Evolutionary conservation across 352 stramenopile species (phyloP), one percentile per base, ranked within the genome.

Genomic region (Globisporangium canariense): DNA sequence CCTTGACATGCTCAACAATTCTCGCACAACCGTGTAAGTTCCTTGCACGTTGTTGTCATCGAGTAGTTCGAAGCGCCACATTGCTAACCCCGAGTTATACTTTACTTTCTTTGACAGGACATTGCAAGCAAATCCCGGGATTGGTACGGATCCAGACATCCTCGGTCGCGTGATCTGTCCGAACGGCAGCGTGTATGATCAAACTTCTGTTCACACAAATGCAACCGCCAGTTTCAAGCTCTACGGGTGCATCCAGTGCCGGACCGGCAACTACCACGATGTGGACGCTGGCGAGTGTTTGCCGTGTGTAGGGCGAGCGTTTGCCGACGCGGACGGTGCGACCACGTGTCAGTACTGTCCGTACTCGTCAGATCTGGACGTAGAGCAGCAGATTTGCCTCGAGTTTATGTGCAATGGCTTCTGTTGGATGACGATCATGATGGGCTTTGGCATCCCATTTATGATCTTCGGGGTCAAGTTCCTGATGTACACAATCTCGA

Each of bases 171-270:
- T 67, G 36, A 64, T 76, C 11, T 90, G 81, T 49, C 81, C 79
- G 0, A 83, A 81, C 22, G 81, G 81, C 16, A 88, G 77, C 49
- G 69, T 90, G 9, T 88, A 66, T 70, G 30, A 72, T 78, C 47
- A 60, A 65, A 45, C 34, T 18, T 2, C 34, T 43, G 38, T 83
- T 32, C 61, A 57, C 4, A 47, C 43, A 8, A 74, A 66, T 3
- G 41, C n/a, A 9, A 65, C 66, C 2, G 16, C 58, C 7, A 63
- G 72, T 30, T 47, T 65, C 4, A 58, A 60, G 22, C 63, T 90
- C 14, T 84, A 75, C 14, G 79, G 81, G 0, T 90, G 81, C 41
- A 87, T 88, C 54, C 81, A 90, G 60, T 90, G 81, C 53, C 64
- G 74, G 32, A 81, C 74, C 9, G 81, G 81, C 4, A 79, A 71